Evolutionary conservation across 306 rosid genomes (phyloP).

Genomic region (Cicer yamashitae): DNA sequence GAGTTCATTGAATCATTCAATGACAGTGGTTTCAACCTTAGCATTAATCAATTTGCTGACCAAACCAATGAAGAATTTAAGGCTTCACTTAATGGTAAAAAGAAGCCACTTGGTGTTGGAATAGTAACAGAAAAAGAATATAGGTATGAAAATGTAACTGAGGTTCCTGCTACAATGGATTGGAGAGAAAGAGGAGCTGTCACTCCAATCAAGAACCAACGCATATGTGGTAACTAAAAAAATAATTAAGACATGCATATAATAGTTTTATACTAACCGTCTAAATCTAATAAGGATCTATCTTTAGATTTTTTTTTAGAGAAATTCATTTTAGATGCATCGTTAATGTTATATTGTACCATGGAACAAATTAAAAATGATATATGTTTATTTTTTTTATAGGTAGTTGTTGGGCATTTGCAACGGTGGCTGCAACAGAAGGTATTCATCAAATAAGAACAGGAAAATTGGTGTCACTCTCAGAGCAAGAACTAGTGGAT

Average conservation of each 20-base stretch:
- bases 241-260: not conserved
- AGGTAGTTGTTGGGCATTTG: constrained; percentile 46
- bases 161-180: constrained; percentile 36
- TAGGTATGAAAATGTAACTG: not conserved
- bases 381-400: no score
- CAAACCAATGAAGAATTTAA: constrained; percentile 44
- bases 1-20: constrained; percentile 46
- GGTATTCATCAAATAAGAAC: constrained; percentile 28
- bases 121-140: not conserved
- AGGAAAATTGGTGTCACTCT: constrained; percentile 38
- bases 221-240: constrained; percentile 31
- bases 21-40: constrained; percentile 45
- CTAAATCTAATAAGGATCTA: no score
- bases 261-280: not conserved
- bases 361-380: no score
- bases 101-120: not conserved
- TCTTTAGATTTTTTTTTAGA: no score
- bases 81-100: not conserved
- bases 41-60: constrained; percentile 42
- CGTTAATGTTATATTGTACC: no score
- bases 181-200: constrained; percentile 46
- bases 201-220: constrained; percentile 43
- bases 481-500: constrained; percentile 47
- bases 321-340: not conserved
- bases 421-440: constrained; percentile 37